These are phyloP conservation scores for Clavispora asparagi DNA, from an alignment of 805 yeast species.

Conservation along the genomic window DNA sequence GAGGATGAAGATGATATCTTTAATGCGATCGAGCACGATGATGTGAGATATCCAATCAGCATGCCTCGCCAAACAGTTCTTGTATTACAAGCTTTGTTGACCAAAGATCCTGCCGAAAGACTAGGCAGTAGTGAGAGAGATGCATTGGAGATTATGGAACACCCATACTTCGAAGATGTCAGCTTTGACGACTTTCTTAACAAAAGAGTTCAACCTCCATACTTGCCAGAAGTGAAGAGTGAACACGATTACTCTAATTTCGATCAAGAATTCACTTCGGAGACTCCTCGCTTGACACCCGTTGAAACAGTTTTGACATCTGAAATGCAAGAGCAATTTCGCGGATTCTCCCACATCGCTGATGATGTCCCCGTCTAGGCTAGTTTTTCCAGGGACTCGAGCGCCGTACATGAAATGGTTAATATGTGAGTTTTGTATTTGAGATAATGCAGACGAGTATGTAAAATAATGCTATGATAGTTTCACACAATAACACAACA, in stretches of 20 bases:
- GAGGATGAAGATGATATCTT: slow-evolving; percentile 96
- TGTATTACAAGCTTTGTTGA: slow-evolving; percentile 81
- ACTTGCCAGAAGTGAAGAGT: slow-evolving; percentile 76
- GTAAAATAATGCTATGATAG: background rate
- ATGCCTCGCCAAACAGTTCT: slow-evolving; percentile 97
- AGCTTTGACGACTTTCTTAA: slow-evolving; percentile 80
- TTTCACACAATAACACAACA: background rate
- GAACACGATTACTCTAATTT: slow-evolving; percentile 91
- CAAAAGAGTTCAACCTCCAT: slow-evolving; percentile 79
- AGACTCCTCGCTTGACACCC: slow-evolving; percentile 92
- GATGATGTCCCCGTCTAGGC: slow-evolving; percentile 44
- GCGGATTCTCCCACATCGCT: slow-evolving; percentile 89
- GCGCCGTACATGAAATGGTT: background rate
- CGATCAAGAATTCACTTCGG: slow-evolving; percentile 91
- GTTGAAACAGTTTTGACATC: slow-evolving; percentile 83
- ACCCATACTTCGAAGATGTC: slow-evolving; percentile 86
- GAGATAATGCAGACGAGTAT: background rate
- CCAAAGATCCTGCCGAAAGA: slow-evolving; percentile 81
- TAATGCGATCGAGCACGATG: slow-evolving; percentile 93
- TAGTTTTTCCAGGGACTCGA: background rate
- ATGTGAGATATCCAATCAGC: slow-evolving; percentile 92
- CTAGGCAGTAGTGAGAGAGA: slow-evolving; percentile 85
- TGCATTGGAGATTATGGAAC: slow-evolving; percentile 92
- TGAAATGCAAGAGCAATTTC: slow-evolving; percentile 90
- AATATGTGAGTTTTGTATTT: background rate